Conservation (phyloP, 2,329 filamentous ascomycete genomes). For the Phoma herbarum region DNA sequence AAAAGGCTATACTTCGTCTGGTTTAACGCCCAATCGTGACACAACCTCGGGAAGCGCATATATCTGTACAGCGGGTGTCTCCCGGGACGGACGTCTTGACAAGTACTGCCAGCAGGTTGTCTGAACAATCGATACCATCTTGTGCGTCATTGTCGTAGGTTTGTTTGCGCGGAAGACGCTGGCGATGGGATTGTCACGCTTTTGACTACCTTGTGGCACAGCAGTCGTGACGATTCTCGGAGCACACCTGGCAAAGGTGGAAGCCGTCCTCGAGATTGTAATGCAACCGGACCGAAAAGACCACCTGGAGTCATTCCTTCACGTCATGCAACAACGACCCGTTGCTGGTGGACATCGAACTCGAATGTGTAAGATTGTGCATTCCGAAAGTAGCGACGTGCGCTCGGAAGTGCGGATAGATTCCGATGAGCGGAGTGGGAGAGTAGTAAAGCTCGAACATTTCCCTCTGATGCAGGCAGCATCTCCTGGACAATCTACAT, state of each 20-base stretch:
- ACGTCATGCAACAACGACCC: conserved; percentile 1
- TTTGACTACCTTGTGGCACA: background rate
- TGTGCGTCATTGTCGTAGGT: background rate
- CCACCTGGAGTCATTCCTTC: conserved; percentile 6
- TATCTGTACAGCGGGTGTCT: conserved; percentile 16
- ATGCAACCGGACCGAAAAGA: conserved; percentile 1
- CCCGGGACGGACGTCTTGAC: background rate
- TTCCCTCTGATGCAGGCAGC: background rate
- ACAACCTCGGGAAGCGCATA: conserved; percentile 9
- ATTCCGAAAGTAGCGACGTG: conserved; percentile 5
- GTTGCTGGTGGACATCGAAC: background rate
- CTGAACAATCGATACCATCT: background rate
- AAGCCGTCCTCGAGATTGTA: background rate
- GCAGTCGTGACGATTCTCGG: background rate
- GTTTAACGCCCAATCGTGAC: conserved; percentile 7
- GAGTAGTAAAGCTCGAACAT: background rate
- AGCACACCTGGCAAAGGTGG: background rate
- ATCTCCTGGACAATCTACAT: background rate
- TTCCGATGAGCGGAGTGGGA: background rate
- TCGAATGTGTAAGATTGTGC: background rate
- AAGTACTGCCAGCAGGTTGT: background rate
- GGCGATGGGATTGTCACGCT: background rate
- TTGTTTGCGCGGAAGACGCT: background rate
- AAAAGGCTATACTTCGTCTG: conserved; percentile 4
- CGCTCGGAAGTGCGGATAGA: background rate